phyloP scores from a whole-genome alignment of 2,329 filamentous ascomycete species.

The Aspergillus spinulosporus region DNA sequence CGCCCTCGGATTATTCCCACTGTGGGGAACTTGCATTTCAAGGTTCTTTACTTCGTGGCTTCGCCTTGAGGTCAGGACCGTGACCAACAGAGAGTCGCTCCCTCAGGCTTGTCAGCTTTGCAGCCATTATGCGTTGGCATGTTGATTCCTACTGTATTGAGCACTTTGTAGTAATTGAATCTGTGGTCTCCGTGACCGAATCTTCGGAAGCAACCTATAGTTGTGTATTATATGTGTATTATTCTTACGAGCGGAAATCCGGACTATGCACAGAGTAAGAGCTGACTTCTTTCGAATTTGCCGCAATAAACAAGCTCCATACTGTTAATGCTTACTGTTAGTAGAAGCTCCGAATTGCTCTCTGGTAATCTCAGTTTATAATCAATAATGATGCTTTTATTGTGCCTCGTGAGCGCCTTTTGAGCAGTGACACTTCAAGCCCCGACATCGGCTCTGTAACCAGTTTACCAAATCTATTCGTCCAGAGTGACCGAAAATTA shows the following conservation, averaged over 20 bases:
- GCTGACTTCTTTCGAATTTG: neutral
- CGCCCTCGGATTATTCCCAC: conserved; percentile 15
- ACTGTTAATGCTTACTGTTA: too few relatives aligned
- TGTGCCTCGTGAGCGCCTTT: neutral
- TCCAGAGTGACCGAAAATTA: neutral
- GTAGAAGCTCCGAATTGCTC: too few relatives aligned
- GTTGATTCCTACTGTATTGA: conserved; percentile 13
- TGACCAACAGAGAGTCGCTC: conserved; percentile 11
- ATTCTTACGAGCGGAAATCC: neutral
- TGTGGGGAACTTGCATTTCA: conserved; percentile 24
- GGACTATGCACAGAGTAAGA: neutral
- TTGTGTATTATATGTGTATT: neutral
- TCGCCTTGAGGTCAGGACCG: neutral
- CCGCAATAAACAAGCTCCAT: neutral
- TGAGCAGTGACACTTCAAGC: neutral
- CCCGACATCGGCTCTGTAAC: conserved; percentile 17
- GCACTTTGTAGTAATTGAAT: neutral
- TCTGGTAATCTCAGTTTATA: too few relatives aligned
- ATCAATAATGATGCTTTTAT: neutral
- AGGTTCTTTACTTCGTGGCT: conserved; percentile 16
- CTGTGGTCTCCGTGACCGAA: neutral
- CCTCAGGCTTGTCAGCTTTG: conserved; percentile 15
- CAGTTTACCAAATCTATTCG: neutral
- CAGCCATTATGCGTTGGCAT: conserved; percentile 18
- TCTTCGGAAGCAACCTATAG: neutral